Evolutionary conservation across 2,329 filamentous ascomycete species (phyloP).

Genomic region (Calonectria pteridis): DNA sequence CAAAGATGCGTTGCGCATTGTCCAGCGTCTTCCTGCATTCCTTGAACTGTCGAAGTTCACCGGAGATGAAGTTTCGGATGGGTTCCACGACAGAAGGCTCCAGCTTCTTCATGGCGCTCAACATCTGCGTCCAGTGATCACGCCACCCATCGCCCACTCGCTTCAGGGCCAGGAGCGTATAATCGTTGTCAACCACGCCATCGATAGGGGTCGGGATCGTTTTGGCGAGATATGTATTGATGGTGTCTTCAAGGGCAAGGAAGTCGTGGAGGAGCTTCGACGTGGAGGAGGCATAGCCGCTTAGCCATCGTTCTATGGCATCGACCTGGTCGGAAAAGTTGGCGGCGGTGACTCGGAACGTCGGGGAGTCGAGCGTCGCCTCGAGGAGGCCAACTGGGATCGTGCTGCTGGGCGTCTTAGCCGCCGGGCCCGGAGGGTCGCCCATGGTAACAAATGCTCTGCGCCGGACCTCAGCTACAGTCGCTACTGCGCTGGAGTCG

Average conservation of each 20-base stretch:
- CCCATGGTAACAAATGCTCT: constrained; percentile 37
- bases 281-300: constrained; percentile 66
- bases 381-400: constrained; percentile 90
- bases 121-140: constrained; percentile 86
- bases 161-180: constrained; percentile 88
- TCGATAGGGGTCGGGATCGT: constrained; percentile 85
- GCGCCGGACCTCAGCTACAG: constrained; percentile 44
- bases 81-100: constrained; percentile 85
- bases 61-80: constrained; percentile 80
- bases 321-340: constrained; percentile 96
- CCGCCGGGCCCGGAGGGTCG: constrained; percentile 36
- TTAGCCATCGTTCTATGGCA: constrained; percentile 92
- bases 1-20: constrained; percentile 84
- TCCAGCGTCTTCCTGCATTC: constrained; percentile 84
- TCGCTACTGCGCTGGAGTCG: constrained; percentile 41
- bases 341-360: constrained; percentile 87
- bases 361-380: constrained; percentile 95
- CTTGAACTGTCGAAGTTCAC: constrained; percentile 88
- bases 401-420: constrained; percentile 38
- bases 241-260: constrained; percentile 80
- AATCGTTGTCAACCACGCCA: constrained; percentile 92
- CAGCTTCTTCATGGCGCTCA: constrained; percentile 81
- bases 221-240: constrained; percentile 81
- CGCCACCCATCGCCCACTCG: constrained; percentile 86
- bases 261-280: constrained; percentile 72